Percentiles rank a stretch among this genome's conserved stretches.
phyloP scores from a whole-genome alignment of 1,284 basidiomycete species.

The Irpex lacteus region DNA sequence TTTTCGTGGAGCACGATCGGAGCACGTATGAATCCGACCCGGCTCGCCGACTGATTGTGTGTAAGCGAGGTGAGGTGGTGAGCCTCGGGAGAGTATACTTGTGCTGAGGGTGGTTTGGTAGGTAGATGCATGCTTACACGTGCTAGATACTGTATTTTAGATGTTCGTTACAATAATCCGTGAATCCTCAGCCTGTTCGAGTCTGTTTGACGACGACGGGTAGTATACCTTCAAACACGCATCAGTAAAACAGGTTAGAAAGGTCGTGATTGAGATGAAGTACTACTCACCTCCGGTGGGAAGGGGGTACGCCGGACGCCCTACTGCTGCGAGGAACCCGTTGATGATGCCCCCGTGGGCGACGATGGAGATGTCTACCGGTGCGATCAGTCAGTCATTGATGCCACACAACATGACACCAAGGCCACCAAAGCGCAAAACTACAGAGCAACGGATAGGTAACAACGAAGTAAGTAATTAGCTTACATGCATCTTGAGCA shows the following conservation, averaged over 20 bases:
- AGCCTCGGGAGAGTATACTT: too few relatives aligned
- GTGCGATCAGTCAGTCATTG: not conserved
- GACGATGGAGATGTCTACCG: conserved; percentile 50
- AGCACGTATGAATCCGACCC: too few relatives aligned
- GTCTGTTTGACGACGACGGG: conserved; percentile 1
- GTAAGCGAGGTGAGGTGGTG: too few relatives aligned
- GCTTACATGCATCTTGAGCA: conserved; percentile 45
- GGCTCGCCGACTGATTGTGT: too few relatives aligned
- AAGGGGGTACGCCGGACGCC: conserved; percentile 41
- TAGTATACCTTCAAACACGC: not conserved
- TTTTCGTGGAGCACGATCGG: too few relatives aligned
- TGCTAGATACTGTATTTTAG: too few relatives aligned
- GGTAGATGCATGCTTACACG: too few relatives aligned
- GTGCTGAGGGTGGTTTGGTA: too few relatives aligned
- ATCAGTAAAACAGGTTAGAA: not conserved
- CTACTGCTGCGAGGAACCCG: conserved; percentile 45
- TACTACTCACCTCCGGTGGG: conserved; percentile 58
- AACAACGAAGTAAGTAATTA: not conserved
- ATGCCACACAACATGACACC: too few relatives aligned
- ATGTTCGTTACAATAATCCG: too few relatives aligned
- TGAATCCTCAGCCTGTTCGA: too few relatives aligned
- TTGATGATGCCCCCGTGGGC: conserved; percentile 62
- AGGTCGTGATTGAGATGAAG: not conserved
- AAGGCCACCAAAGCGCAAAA: too few relatives aligned
- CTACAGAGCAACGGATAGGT: not conserved